phyloP scores from a whole-genome alignment of 129 eudicot species.

The Pulicaria dysenterica region DNA sequence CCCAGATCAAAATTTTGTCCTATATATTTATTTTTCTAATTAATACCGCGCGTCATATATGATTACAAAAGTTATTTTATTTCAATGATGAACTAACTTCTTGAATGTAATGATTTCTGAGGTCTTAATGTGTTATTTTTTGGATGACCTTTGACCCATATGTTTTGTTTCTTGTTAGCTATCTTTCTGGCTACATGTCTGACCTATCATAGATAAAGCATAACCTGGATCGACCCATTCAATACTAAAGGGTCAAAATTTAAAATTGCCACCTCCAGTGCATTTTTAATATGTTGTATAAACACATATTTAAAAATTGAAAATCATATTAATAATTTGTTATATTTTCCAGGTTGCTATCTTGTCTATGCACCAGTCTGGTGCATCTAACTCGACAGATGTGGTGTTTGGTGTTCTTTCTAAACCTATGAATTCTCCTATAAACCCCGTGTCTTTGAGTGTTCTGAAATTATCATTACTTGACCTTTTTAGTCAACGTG shows the following conservation, averaged over 20 bases:
- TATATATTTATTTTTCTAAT: not conserved
- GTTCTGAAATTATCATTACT: constrained; percentile 58
- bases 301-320: not conserved
- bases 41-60: not conserved
- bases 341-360: constrained; percentile 56
- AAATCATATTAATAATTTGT: not conserved
- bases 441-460: constrained; percentile 50
- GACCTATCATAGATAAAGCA: not conserved
- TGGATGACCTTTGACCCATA: not conserved
- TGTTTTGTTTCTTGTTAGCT: not conserved
- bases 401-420: constrained; percentile 78
- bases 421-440: constrained; percentile 48
- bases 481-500: constrained; percentile 53
- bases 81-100: not conserved
- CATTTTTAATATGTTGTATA: not conserved
- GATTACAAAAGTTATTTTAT: not conserved
- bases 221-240: not conserved
- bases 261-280: not conserved
- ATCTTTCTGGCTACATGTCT: not conserved
- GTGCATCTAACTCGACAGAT: constrained; percentile 58
- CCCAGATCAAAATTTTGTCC: not conserved
- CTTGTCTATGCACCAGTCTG: constrained; percentile 65
- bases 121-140: not conserved
- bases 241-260: constrained; percentile 1
- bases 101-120: not conserved